Percentiles rank a stretch among this genome's conserved stretches.
phyloP scores from a whole-genome alignment of 345 rosid species.

The Murraya paniculata region DNA sequence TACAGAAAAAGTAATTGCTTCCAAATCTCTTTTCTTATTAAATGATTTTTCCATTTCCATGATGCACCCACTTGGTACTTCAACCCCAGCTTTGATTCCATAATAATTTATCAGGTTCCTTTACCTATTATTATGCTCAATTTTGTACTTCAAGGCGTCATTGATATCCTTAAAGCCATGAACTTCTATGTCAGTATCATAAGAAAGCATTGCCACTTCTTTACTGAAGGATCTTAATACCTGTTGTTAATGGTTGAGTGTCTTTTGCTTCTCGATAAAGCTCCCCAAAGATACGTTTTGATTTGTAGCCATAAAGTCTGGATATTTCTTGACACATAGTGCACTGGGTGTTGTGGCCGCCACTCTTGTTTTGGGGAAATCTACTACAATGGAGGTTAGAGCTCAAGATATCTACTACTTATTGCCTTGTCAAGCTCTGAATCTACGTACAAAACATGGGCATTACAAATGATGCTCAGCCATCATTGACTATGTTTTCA shows the following conservation, averaged over 20 bases:
- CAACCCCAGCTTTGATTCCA: too few relatives aligned
- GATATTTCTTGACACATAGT: constrained; percentile 41
- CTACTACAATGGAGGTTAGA: constrained; percentile 51
- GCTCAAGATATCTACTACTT: constrained; percentile 36
- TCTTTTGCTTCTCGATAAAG: constrained; percentile 51
- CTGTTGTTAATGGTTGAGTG: constrained; percentile 20
- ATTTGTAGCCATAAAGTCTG: constrained; percentile 66
- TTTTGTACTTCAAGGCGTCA: too few relatives aligned
- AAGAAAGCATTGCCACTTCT: constrained; percentile 31
- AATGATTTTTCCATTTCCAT: too few relatives aligned
- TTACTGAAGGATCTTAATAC: constrained; percentile 33
- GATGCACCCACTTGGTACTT: too few relatives aligned
- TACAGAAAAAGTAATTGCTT: too few relatives aligned
- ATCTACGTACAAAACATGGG: constrained; percentile 48
- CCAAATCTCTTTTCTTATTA: too few relatives aligned
- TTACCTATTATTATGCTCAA: too few relatives aligned
- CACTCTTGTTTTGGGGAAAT: constrained; percentile 60
- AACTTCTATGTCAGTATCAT: constrained; percentile 36
- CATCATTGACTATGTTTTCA: constrained; percentile 48
- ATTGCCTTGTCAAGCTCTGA: constrained; percentile 33
- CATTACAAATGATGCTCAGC: constrained; percentile 45
- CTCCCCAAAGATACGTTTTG: constrained; percentile 40
- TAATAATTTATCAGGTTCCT: too few relatives aligned
- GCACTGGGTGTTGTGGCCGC: constrained; percentile 44
- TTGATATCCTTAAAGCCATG: too few relatives aligned